These are phyloP conservation scores for Colletotrichum sp. DNA, from an alignment of 2,329 filamentous ascomycete genomes.

Conservation along the genomic window DNA sequence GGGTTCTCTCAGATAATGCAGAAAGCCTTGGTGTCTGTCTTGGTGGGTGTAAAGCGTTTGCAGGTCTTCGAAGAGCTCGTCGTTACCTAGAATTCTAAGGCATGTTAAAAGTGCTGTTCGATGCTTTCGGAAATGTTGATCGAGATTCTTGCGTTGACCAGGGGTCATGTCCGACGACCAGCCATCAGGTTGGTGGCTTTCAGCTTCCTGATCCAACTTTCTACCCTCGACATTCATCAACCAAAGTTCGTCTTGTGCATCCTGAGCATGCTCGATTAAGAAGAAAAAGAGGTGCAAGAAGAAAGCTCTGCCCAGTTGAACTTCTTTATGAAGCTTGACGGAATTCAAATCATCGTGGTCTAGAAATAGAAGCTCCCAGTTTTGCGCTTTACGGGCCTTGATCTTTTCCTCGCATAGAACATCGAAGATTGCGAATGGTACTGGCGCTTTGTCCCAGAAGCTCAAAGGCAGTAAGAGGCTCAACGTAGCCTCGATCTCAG, in stretches of 20 bases:
- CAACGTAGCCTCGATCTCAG: background rate
- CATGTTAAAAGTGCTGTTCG: background rate
- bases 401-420: background rate
- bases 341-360: background rate
- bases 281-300: background rate
- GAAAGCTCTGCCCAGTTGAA: background rate
- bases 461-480: background rate
- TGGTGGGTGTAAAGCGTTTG: background rate
- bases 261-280: background rate
- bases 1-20: background rate
- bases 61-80: background rate
- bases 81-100: background rate
- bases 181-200: background rate
- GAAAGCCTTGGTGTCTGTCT: background rate
- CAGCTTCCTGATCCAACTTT: background rate
- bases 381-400: background rate
- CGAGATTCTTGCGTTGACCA: background rate
- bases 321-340: background rate
- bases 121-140: background rate
- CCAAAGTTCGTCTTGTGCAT: background rate
- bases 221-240: background rate
- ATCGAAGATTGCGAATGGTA: background rate
- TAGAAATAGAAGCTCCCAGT: background rate
- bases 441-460: background rate
- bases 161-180: background rate